Evolutionary conservation across 495 filamentous ascomycete genomes (phyloP), one percentile per base, ranked within the genome.

Genomic region (Penicillium subrubescens): DNA sequence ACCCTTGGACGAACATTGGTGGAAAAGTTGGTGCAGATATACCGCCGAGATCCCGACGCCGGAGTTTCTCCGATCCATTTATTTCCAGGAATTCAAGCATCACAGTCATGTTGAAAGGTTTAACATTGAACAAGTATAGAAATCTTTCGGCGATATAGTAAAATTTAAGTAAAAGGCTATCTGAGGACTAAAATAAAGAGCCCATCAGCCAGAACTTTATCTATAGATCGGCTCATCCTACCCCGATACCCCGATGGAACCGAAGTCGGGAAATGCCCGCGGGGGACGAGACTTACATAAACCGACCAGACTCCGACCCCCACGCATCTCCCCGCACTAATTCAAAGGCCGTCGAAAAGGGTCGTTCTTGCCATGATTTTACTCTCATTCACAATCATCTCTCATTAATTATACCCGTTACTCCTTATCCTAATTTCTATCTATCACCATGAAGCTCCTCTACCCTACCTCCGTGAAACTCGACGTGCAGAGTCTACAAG

Each of bases 401-500:
- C 33, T 34, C 51, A 5, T 48, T 48, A 48, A 25, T 25, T 48
- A 48, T 48, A 48, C 11, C 43, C 19, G 1, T 23, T 25, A 48
- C 21, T 23, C 8, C 23, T 14, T 3, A 10, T 8, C 10, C 44
- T 48, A 19, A 39, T 12, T 12, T 34, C 29, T 54, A 54, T 21
- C 51, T 4, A 2, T 27, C 25, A 19, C 8, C 17, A 87, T 87
- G 85, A 87, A 88, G 73, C 81, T 88, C 71, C 83, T 87, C 33
- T 88, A 88, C 73, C 86, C 86, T 50, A 87, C 80, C 55, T 86
- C 85, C 8, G 77, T 87, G 61, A 71, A 72, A 34, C 78, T 87
- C 66, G 75, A 86, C 71, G 60, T 79, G 48, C 59, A 78, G 65
- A 73, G 63, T 57, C 74, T 87, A 61, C 70, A 85, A 57, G 84